phyloP scores from a whole-genome alignment of 192 early-diverging fungal genomes.

The Coemansia sp. region DNA sequence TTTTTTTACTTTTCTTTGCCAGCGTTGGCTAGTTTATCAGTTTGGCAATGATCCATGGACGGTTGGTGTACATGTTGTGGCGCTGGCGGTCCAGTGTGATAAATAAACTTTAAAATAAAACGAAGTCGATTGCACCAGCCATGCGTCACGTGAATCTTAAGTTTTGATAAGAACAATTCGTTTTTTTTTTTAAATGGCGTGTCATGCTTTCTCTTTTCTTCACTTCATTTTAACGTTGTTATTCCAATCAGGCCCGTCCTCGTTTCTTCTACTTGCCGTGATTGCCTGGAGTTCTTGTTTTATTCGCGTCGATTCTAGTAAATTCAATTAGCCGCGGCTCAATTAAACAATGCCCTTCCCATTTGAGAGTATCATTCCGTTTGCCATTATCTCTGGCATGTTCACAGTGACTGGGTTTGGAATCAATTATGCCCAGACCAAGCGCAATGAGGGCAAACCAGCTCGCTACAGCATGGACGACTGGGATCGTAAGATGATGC shows the following conservation, averaged over 20 bases:
- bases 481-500: constrained; percentile 81
- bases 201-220: constrained; percentile 1
- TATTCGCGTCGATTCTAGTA: not conserved
- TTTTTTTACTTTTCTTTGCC: constrained; percentile 5
- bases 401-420: constrained; percentile 62
- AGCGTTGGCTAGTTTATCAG: not conserved
- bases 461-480: constrained; percentile 65
- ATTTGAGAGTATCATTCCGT: constrained; percentile 74
- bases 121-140: too few species aligned
- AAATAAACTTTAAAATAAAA: too few species aligned
- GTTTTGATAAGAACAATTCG: constrained; percentile 4
- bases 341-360: constrained; percentile 66
- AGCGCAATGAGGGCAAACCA: constrained; percentile 65
- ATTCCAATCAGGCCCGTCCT: not conserved
- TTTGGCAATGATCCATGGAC: not conserved
- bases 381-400: constrained; percentile 69
- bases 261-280: not conserved
- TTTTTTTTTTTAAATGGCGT: not conserved
- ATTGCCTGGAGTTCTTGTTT: not conserved
- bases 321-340: not conserved
- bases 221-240: not conserved
- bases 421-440: constrained; percentile 58
- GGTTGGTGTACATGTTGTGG: too few species aligned
- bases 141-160: constrained; percentile 1
- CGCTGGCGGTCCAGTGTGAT: too few species aligned